Conservation (phyloP, 2,329 filamentous ascomycete genomes). For the Colletotrichum tabaci region DNA sequence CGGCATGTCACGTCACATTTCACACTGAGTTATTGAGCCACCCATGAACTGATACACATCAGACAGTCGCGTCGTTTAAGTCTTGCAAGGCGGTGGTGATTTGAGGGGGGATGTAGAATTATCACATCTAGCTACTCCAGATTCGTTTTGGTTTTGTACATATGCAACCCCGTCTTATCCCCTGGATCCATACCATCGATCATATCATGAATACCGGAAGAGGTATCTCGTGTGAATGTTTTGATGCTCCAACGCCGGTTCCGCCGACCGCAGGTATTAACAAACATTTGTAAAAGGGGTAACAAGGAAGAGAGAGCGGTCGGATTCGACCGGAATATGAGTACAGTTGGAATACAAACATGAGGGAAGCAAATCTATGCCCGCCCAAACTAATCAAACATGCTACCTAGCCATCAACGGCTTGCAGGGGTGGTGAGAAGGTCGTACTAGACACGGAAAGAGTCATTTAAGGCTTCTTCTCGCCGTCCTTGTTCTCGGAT, state of each 20-base stretch:
- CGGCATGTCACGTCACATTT: too few relatives aligned
- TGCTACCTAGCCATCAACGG: conserved; percentile 24
- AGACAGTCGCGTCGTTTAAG: too few relatives aligned
- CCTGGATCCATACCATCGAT: conserved; percentile 59
- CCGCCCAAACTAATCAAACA: conserved; percentile 52
- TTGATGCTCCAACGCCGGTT: conserved; percentile 68
- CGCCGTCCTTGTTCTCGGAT: conserved; percentile 74
- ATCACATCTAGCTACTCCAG: conserved; percentile 61
- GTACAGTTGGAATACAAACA: conserved; percentile 66
- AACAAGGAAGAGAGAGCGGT: conserved; percentile 49
- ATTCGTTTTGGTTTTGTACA: conserved; percentile 60
- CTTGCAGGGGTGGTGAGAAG: conserved; percentile 11
- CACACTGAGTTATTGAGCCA: background rate
- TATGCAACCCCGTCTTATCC: conserved; percentile 59
- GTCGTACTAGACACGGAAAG: conserved; percentile 46
- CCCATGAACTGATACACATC: background rate
- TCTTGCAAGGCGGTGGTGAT: conserved; percentile 21
- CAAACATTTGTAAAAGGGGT: conserved; percentile 61
- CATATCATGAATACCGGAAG: conserved; percentile 62
- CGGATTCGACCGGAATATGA: conserved; percentile 58
- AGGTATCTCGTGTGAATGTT: conserved; percentile 58
- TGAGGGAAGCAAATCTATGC: conserved; percentile 54
- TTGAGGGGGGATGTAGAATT: conserved; percentile 73
- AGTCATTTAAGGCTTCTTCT: conserved; percentile 74
- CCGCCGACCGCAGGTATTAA: conserved; percentile 63